Evolutionary conservation across 305 asterid species (phyloP), one percentile per base, ranked within the genome.

Genomic region (Stenogyne calaminthoides): DNA sequence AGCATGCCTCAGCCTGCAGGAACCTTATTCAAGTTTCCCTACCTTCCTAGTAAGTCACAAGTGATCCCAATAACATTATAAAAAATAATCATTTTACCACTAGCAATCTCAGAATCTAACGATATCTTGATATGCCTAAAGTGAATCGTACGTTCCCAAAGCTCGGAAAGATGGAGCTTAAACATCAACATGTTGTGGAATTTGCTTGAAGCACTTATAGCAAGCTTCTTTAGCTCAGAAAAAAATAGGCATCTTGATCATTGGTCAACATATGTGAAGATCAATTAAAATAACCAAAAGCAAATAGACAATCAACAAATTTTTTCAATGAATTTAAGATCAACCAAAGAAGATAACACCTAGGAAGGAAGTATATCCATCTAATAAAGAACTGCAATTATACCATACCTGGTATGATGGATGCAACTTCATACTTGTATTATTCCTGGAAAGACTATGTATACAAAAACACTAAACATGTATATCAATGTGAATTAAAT

Each of bases 231-330:
- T 27, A 27, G 32, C 57, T 37, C 49, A 51, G 22, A 49, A 37
- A 37, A 69, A 51, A n/a, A n/a, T n/a, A n/a, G n/a, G n/a, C n/a
- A n/a, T n/a, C 57, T 61, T 71, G 70, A 69, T 62, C n/a, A 54
- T 64, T 44, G 66, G 2, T 51, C 63, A 64, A 69, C 46, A 61
- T 6, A 40, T 62, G 68, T 19, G 18, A 54, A 57, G 68, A 44
- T 19, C 54, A 80, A 72, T 37, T 18, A 59, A 44, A 68, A 49
- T 14, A 9, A 51, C 22, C 22, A 7, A 47, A 49, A 22, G 32
- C 58, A 49, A 69, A 14, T 15, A 19, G 58, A n/a, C 32, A 68
- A 22, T 9, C 27, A 42, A 51, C 11, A 36, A 52, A 59, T 25
- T 39, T 9, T 7, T 47, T 56, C 60, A 78, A 73, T 42, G 47